Base-by-base conservation (phyloP, 2,329 filamentous ascomycete genomes). In the Calonectria pauciramosa region DNA sequence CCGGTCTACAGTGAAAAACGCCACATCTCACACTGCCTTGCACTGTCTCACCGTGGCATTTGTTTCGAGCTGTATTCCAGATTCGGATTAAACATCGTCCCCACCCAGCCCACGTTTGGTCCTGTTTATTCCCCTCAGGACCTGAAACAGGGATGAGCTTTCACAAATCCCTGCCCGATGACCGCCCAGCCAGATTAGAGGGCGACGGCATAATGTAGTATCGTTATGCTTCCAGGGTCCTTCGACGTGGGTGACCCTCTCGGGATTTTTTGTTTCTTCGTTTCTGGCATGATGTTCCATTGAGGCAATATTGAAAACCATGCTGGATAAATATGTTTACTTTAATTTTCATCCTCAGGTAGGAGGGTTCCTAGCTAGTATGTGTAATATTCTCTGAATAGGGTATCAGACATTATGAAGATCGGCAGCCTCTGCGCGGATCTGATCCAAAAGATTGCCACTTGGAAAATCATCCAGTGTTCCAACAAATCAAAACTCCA, bases 381-480 rank as follows among this genome's bases (percentile, higher is more conserved):
- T 68, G 56, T 60, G 56, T 60, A 60, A 64, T 72, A 70, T 77
- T 76, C 51, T 78, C 71, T 68, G 68, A 74, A 59, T 38, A 72
- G 78, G 78, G 78, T 80, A 80, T 80, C 78, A 80, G 75, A 75
- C 75, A 80, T 80, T 79, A 73, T 49, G 23, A 71, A 78, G 68
- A 76, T 74, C 74, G 71, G 71, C 65, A 70, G 70, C 59, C 73
- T 72, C 68, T 32, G 75, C 47, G 63, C 73, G 67, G 65, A 69
- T 59, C 68, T 68, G 59, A 70, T 65, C 64, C 68, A 73, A 68
- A 30, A 59, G 60, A 70, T 65, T 64, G 65, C 49, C 20, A 70
- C 52, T 47, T 32, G 36, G 73, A 70, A 78, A 23, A 69, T 30
- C 38, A 56, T 38, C 44, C 38, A 32, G 44, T 20, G 16, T 60